phyloP scores from a whole-genome alignment of 73 alveolate species.

The Symbiodinium natans region DNA sequence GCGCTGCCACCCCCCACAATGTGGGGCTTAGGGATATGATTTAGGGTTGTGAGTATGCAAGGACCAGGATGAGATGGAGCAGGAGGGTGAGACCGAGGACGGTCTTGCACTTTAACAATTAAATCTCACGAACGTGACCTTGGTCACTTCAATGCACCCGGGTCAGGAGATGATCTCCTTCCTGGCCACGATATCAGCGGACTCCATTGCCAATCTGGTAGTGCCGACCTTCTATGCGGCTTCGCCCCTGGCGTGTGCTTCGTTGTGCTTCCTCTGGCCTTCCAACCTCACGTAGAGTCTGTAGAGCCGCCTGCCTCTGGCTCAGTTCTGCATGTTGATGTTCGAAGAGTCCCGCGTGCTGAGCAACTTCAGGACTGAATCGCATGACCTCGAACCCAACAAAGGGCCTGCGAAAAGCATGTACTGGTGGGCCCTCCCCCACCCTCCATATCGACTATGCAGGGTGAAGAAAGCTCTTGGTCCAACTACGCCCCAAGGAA shows the following conservation, averaged over 20 bases:
- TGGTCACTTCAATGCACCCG: background rate
- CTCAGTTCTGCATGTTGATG: conserved; percentile 91
- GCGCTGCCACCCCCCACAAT: background rate
- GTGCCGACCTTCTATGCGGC: conserved; percentile 76
- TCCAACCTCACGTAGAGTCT: no score
- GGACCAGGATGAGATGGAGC: conserved; percentile 82
- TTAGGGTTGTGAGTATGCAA: background rate
- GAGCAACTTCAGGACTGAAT: conserved; percentile 73
- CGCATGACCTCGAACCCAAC: no score
- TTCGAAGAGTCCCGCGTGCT: conserved; percentile 58
- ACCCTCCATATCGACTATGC: no score
- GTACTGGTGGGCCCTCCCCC: no score
- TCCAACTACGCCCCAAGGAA: no score
- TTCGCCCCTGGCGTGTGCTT: background rate
- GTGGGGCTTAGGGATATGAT: background rate
- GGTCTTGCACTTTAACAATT: no score
- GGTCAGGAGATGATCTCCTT: conserved; percentile 71
- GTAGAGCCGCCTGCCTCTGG: no score
- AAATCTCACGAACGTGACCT: no score
- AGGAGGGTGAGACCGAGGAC: conserved; percentile 84
- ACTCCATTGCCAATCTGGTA: conserved; percentile 51
- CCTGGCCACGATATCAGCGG: conserved; percentile 75
- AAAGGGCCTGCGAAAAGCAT: no score
- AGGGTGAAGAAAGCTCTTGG: no score
- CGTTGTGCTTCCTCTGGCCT: no score